Base-by-base conservation (phyloP, 148 eudicot species). In the Polygonum aviculare region DNA sequence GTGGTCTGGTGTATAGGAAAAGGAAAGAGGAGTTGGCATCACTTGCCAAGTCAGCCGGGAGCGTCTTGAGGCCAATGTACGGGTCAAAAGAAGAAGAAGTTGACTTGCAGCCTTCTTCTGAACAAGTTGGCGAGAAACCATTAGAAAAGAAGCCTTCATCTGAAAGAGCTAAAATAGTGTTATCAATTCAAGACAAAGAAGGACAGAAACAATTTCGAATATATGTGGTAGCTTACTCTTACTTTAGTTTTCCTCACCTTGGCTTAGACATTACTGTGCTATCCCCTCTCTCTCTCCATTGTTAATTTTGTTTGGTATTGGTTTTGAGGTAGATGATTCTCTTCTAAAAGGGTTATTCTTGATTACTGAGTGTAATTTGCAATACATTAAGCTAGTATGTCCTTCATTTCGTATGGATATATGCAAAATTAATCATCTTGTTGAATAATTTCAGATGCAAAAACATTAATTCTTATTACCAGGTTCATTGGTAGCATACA, bases 181-280 rank as follows among this genome's bases (percentile, higher is more conserved):
- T 93, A 51, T 86, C 92, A 41, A 82, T 93, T 55, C 98, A 89
- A 81, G 90, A 87, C 79, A 91, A 89, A 80, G 87, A 82, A 38
- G 96, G 77, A 79, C 59, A 49, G 21, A 88, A 88, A 82, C 94
- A 83, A 73, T 85, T 83, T 76, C 90, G 94, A 2, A 78, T 89
- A 16, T 89, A 77, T 84, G 85, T 71, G 82, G 98, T 90, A 86
- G 48, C 18, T 41, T 41, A 19, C 75, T 45, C 54, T 45, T 72
- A 40, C 33, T 18, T 44, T 35, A 45, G 74, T 35, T 45, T 72
- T 7, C 33, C 7, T 44, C 75, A 72, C 52, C 31, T 72, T 26
- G 69, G 69, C 31, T 72, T 21, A 41, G 33, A 41, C 2, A 16
- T 72, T 19, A 72, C 16, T 44, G 16, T 19, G 33, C 31, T 70